Evolutionary conservation across 805 yeast genomes (phyloP).

Genomic region (Starmera pachycereana): DNA sequence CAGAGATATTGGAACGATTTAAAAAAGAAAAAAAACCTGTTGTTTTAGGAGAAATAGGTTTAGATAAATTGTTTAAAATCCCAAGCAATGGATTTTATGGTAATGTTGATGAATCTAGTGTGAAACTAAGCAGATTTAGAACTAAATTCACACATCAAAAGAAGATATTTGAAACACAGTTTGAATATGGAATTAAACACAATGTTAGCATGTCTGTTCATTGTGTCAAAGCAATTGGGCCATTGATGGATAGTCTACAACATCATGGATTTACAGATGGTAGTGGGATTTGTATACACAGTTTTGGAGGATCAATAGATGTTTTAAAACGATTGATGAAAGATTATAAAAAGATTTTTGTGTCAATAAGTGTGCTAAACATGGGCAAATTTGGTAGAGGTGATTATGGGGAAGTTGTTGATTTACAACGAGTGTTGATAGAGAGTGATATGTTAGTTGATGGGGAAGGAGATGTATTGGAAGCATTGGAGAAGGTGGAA

Average conservation of each 20-base stretch:
- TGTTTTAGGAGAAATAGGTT: conserved; percentile 84
- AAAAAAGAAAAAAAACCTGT: conserved; percentile 6
- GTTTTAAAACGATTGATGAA: conserved; percentile 29
- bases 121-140: conserved; percentile 30
- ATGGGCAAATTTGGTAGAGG: too few species aligned
- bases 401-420: conserved; percentile 21
- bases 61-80: conserved; percentile 66
- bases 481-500: conserved; percentile 5
- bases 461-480: conserved; percentile 8
- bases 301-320: too few species aligned
- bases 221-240: not conserved
- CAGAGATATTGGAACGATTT: conserved; percentile 2
- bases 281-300: too few species aligned
- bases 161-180: conserved; percentile 27
- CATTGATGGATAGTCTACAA: not conserved
- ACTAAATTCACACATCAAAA: conserved; percentile 63
- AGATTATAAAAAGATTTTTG: conserved; percentile 16
- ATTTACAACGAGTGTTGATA: not conserved
- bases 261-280: too few species aligned
- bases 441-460: not conserved
- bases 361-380: too few species aligned
- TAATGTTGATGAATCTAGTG: conserved; percentile 12
- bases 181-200: not conserved
- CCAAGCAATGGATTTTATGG: conserved; percentile 52
- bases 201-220: not conserved